Conservation (phyloP, 441 rosid genomes). For the Viola pubescens region DNA sequence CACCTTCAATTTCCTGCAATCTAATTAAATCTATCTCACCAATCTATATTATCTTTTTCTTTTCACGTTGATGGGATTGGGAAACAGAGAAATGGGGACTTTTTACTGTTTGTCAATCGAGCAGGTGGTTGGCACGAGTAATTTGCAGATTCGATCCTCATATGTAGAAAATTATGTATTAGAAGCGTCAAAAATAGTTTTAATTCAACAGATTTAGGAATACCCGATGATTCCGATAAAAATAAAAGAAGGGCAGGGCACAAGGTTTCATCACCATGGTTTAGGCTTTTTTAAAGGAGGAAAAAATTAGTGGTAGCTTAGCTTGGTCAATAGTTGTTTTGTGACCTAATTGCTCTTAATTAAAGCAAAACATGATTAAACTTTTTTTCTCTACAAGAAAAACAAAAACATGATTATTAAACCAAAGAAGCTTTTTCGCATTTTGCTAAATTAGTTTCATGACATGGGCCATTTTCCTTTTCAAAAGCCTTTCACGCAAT, state of each 20-base stretch:
- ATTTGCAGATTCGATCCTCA: neutral
- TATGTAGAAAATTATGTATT: neutral
- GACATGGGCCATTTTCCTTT: neutral
- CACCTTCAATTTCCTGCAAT: too few relatives aligned
- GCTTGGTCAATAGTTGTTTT: slow-evolving; percentile 10
- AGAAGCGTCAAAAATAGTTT: too few relatives aligned
- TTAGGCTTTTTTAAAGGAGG: slow-evolving; percentile 45
- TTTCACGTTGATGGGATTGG: too few relatives aligned
- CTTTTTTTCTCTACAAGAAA: too few relatives aligned
- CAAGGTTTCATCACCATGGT: slow-evolving; percentile 22
- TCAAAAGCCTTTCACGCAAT: neutral
- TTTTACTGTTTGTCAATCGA: too few relatives aligned
- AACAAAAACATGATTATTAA: too few relatives aligned
- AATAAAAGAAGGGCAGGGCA: slow-evolving; percentile 12
- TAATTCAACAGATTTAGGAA: neutral
- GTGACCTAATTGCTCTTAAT: slow-evolving; percentile 13
- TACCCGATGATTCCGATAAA: neutral
- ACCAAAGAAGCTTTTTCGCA: slow-evolving; percentile 9
- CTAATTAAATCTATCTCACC: too few relatives aligned
- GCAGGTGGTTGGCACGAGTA: too few relatives aligned
- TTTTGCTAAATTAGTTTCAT: neutral
- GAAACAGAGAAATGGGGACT: too few relatives aligned
- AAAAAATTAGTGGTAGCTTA: slow-evolving; percentile 19
- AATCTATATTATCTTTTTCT: too few relatives aligned
- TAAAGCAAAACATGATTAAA: slow-evolving; percentile 16